These are phyloP conservation scores for Nakaseomyces uthaithaninus DNA, from an alignment of 1,139 yeast species.

Conservation along the genomic window DNA sequence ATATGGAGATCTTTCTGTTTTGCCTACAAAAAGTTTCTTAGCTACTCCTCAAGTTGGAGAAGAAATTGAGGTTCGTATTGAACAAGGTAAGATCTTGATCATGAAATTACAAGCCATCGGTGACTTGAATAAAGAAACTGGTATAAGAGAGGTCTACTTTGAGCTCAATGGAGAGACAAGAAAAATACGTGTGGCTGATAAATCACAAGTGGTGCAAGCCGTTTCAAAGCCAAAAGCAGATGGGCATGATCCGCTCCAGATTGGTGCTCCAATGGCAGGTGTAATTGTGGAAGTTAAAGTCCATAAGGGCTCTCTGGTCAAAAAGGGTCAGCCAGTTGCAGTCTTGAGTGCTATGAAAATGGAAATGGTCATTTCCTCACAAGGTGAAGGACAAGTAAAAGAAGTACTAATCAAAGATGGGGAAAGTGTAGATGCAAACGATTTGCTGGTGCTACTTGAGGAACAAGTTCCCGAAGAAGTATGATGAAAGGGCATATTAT, in stretches of 20 bases:
- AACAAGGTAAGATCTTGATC: conserved; percentile 89
- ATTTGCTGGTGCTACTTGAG: conserved; percentile 43
- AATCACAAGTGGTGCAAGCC: conserved; percentile 74
- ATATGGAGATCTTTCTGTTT: conserved; percentile 86
- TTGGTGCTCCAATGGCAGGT: conserved; percentile 99
- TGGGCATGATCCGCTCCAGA: conserved; percentile 75
- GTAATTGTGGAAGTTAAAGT: conserved; percentile 92
- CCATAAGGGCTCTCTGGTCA: conserved; percentile 77
- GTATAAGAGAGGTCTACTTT: conserved; percentile 92
- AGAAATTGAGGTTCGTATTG: conserved; percentile 83
- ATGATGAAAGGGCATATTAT: too few relatives aligned
- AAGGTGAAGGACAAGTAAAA: conserved; percentile 74
- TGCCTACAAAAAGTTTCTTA: conserved; percentile 86
- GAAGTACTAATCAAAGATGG: conserved; percentile 76
- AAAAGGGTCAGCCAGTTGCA: conserved; percentile 94
- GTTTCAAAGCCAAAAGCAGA: conserved; percentile 88
- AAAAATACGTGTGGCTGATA: conserved; percentile 87
- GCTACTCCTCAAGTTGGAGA: conserved; percentile 82
- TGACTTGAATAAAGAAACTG: conserved; percentile 75
- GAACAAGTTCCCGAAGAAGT: conserved; percentile 3
- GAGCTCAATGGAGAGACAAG: conserved; percentile 98
- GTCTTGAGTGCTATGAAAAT: conserved; percentile 98
- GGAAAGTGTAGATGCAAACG: conserved; percentile 92
- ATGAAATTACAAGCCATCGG: conserved; percentile 90
- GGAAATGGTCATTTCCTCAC: conserved; percentile 98